Base-by-base conservation (phyloP, 768 basidiomycete species). In the Leccinum barrowsii region DNA sequence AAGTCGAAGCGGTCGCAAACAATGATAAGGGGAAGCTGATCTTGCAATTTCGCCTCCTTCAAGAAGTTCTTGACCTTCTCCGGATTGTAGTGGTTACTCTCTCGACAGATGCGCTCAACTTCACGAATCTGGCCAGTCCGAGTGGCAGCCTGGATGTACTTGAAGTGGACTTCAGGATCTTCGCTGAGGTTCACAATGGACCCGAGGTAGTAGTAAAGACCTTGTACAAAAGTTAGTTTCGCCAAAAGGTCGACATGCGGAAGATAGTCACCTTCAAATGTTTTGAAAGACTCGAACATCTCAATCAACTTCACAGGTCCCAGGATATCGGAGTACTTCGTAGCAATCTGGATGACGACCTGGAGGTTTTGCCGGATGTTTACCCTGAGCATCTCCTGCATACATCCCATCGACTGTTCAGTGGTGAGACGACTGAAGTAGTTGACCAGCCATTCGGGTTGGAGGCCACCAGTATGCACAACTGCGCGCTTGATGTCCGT, bases 41-140 rank as follows among this genome's bases (percentile, higher is more conserved):
- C 97, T 37, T 86, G 77, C 28, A 99, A 86, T 69, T 97, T 95
- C 68, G 97, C 95, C 71, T 99, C 97, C 75, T 98, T 98, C 74
- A 98, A 85, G 88, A 98, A 98, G 77, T 99, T 99, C 83, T 99
- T 98, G 83, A 98, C 97, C 76, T 99, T 99, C 80, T 99, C 97
- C 1, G 97, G 92, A 74, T 95, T 98, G 82, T 98, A 98, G 76
- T 80, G 81, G 76, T 98, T 98, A 74, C 91, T 94, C 78, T 99
- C 97, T 55, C 97, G 82, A 71, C 95, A 98, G 69, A 99, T 96
- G 49, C 97, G 94, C 76, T 99, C 97, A 57, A 99, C 97, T 73
- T 99, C 97, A 51, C 97, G 90, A 65, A 99, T 94, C 72, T 98
- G 97, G 44, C 96, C 95, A 28, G 97, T 99, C 26, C 96, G 87